Base-by-base conservation (phyloP, 1,284 basidiomycete species). In the Stygiomarasmius scandens region DNA sequence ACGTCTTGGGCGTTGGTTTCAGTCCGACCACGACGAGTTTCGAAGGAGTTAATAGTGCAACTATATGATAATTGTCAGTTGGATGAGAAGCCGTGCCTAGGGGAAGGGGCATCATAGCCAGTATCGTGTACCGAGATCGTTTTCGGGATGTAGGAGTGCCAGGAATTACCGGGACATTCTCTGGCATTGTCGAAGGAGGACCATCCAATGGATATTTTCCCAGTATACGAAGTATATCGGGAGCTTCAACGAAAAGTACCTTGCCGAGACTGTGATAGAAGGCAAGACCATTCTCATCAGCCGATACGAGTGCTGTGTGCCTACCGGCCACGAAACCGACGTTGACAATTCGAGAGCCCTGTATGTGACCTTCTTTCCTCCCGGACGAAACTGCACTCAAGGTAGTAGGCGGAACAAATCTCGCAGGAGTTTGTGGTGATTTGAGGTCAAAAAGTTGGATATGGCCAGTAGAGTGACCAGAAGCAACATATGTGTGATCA, bases 211-310 rank as follows among this genome's bases (percentile, higher is more conserved):
- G 90, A 70, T 98, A 98, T 66, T 90, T 91, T 0, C 97, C 97
- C 3, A 98, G 82, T 60, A 99, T 93, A 14, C 97, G 87, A 36
- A 99, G 83, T 11, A 94, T 95, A 70, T 99, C 97, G 44, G 92
- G 90, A 9, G 95, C 96, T 55, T 97, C 95, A 14, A 99, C 91
- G 61, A 98, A 98, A 19, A 99, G 81, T 6, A 99, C 90, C 67
- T 94, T 96, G 19, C 97, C 96, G 2, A 99, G 78, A 54, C 91
- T 93, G 72, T 98, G 96, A 71, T 95, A 98, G 74, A 99, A 99
- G 0, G 94, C 92, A 3, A 98, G 80, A 0, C 97, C 97, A 60
- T 85, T 78, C 59, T 96, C 92, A 70, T 99, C 97, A 1, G 94
- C 93, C 10, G 90, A 92, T 36, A 98, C 87, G 52, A 99, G 85